Base-by-base conservation (phyloP, 805 yeast genomes). In the Metschnikowia similis region DNA sequence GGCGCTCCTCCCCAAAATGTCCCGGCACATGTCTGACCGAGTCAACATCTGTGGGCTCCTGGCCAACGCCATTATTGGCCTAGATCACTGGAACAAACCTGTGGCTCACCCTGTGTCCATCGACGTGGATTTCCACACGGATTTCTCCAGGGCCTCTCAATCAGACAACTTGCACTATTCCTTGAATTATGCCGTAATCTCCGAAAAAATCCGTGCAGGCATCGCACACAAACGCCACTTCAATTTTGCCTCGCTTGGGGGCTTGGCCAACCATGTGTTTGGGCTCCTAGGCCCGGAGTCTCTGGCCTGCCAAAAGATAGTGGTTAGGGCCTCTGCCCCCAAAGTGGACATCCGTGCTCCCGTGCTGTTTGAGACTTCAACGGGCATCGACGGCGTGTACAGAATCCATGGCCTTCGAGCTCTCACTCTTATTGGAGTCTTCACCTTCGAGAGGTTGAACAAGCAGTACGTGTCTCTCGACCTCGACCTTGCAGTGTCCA, bases 381-480 rank as follows among this genome's bases (percentile, higher is more conserved):
- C 53, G 1, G 48, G 39, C 26, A 43, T 30, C 1, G 48, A 61
- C 2, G 73, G 66, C 48, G 45, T 56, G 28, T 60, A 71, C 21
- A 61, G 58, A 8, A 79, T 89, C 36, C 69, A 73, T 4, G 76
- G 79, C 5, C 66, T 91, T 35, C 74, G 76, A 44, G 66, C 89
- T 14, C 74, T 84, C 45, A 85, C 96, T 0, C 74, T 91, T n/a
- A 87, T 94, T 56, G 99, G 99, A 4, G 94, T 94, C 7, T 92
- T 90, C 70, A 85, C 90, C 1, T 88, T 90, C 68, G 99, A 94
- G 65, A 75, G 99, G 51, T 66, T 84, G 21, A 84, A 85, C 60
- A 83, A 80, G 57, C 99, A 94, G 68, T 83, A 83, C 41, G 88
- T 94, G 7, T 14, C 43, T 42, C 40, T 57, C 21, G 86, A 86